Evolutionary conservation across 352 stramenopile genomes (phyloP), one percentile per base, ranked within the genome.

Genomic region (Blastocystis sp.): DNA sequence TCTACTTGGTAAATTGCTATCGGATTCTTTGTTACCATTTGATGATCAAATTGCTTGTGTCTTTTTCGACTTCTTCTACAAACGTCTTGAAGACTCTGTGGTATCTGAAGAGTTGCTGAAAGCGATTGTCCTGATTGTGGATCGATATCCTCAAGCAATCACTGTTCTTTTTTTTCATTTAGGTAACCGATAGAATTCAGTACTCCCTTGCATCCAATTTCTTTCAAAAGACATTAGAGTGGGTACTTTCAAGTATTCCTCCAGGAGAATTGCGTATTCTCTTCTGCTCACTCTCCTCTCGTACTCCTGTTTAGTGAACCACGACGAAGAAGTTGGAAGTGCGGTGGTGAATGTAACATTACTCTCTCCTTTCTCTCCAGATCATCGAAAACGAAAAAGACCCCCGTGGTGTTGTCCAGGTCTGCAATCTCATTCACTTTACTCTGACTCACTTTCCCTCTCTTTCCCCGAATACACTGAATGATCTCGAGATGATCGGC

Each of bases 61-160:
- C 53, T 84, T 84, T 53, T 84, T 84, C 26, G 73, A 84, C 4
- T 84, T 84, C 53, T 84, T 84, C 55, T 53, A 39, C 4, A 84
- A 84, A 13, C 73, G 73, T 15, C 56, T 84, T 34, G 39, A 29
- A 23, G 73, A 84, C 50, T 66, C 53, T 43, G 43, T 9, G 13
- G 41, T 84, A 29, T 34, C 73, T 2, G 73, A 84, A 68, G 73
- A 84, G 47, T 20, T 61, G 1, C 45, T 84, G 45, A 66, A 37
- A 34, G 50, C 55, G 73, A 66, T 84, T n/a, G 18, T 53, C 20
- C 15, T 37, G 2, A 8, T 84, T 2, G 15, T 41, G 5, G 9
- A 68, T 5, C 5, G 23, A 6, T 68, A 68, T 84, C 73, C 53
- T 64, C 23, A 29, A 47, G 11, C 23, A 26, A 29, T 66, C 15